Evolutionary conservation across 2,329 filamentous ascomycete genomes (phyloP).

Genomic region (Cladosporium oxysporum): DNA sequence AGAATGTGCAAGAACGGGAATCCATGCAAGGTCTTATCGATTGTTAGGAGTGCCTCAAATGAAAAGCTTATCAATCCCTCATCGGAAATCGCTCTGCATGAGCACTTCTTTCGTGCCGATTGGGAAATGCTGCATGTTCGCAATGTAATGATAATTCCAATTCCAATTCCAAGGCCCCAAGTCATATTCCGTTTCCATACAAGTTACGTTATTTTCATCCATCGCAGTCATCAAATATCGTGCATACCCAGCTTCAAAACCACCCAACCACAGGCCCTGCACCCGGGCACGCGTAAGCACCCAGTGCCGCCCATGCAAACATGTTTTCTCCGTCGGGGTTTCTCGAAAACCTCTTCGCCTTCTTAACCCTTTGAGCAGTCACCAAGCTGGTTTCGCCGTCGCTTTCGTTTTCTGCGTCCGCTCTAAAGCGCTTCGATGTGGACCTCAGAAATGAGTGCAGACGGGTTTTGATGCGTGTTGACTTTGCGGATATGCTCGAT

Average conservation of each 20-base stretch:
- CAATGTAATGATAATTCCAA: not conserved
- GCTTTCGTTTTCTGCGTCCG: not conserved
- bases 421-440: not conserved
- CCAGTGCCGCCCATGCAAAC: not conserved
- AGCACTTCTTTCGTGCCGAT: not conserved
- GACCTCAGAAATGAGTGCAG: not conserved
- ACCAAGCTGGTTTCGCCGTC: not conserved
- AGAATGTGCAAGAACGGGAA: slow-evolving; percentile 95
- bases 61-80: slow-evolving; percentile 45
- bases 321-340: not conserved
- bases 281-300: not conserved
- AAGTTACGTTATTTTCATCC: not conserved
- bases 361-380: not conserved
- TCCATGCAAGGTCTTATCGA: slow-evolving; percentile 97
- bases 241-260: not conserved
- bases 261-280: not conserved
- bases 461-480: not conserved
- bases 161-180: not conserved
- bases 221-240: not conserved
- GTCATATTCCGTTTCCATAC: not conserved
- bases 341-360: not conserved
- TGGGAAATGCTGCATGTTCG: not conserved
- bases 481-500: not conserved
- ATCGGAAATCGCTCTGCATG: not conserved
- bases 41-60: slow-evolving; percentile 91